Percentiles rank a stretch among this genome's conserved stretches.
phyloP scores from a whole-genome alignment of 495 filamentous ascomycete genomes.

The Mytilinidion resinicola region DNA sequence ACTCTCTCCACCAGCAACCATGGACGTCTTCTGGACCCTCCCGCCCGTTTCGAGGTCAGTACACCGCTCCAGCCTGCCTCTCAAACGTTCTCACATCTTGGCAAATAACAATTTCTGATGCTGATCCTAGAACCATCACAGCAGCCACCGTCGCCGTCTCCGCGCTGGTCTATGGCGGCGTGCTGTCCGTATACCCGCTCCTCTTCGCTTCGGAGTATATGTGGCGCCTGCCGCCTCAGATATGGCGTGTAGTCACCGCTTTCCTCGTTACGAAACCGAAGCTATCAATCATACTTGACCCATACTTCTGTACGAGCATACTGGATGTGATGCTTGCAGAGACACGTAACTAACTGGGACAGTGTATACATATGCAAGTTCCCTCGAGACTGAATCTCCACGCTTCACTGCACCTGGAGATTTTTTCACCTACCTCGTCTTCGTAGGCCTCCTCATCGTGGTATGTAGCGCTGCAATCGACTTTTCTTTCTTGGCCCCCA shows the following conservation, averaged over 20 bases:
- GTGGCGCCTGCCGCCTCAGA: slow-evolving; percentile 53
- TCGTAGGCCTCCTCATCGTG: slow-evolving; percentile 52
- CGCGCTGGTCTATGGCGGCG: slow-evolving; percentile 51
- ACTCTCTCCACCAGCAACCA: slow-evolving; percentile 11
- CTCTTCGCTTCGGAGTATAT: slow-evolving; percentile 52
- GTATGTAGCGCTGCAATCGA: slow-evolving; percentile 45
- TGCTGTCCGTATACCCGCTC: slow-evolving; percentile 50
- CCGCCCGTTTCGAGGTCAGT: slow-evolving; percentile 66
- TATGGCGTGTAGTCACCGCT: slow-evolving; percentile 62
- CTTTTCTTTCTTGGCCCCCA: too few species aligned
- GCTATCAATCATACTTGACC: slow-evolving; percentile 67
- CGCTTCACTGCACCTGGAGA: slow-evolving; percentile 59
- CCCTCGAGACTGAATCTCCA: slow-evolving; percentile 54
- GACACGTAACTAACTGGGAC: background rate
- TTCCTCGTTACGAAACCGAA: slow-evolving; percentile 65
- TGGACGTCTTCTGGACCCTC: slow-evolving; percentile 65
- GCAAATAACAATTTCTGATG: slow-evolving; percentile 34
- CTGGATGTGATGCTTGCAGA: background rate
- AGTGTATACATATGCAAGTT: slow-evolving; percentile 61
- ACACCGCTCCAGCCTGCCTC: background rate
- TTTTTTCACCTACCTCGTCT: slow-evolving; percentile 61
- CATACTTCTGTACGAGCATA: slow-evolving; percentile 63
- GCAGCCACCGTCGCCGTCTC: slow-evolving; percentile 61
- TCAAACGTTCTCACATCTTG: background rate
- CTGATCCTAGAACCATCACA: slow-evolving; percentile 61